Evolutionary conservation across 176 grass and related monocot genomes (phyloP), one percentile per base, ranked within the genome.

Genomic region (Pharus latifolius): DNA sequence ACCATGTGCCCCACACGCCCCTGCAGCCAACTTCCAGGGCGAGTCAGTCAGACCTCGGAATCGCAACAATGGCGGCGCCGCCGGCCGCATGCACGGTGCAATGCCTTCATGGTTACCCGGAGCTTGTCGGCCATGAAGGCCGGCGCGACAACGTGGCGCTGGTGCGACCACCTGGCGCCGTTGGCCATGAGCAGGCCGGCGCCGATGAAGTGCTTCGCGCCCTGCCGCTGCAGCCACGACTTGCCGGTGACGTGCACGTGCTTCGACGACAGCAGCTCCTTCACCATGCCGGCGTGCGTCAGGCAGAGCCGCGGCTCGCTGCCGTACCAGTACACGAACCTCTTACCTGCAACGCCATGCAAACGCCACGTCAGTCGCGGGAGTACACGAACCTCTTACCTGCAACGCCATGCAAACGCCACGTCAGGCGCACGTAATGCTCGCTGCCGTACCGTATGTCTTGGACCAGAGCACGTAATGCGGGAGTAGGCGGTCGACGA

Each of bases 241-340:
- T 84, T 83, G 24, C 93, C 94, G 1, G 84, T 80, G 11, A 67
- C 58, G 20, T 92, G 93, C 33, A 91, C 93, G 37, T 82, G 88
- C 65, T 82, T 71, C 12, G 94, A 98, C 50, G 94, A 98, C 52
- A 98, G 84, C 16, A 98, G 70, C 77, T 98, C 94, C 9, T 83
- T 88, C 65, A 93, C 91, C 89, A 93, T 90, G 47, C 78, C 81
- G 6, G 86, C 78, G 35, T 98, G 89, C 26, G 83, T 90, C 82
- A 98, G 43, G 82, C 94, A 98, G 78, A 98, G 50, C 71, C 94
- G 79, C 11, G 94, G 87, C 86, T 98, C 94, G 37, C 89, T 85
- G 13, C 94, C 94, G 49, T 98, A 98, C 81, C 86, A 98, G 74
- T 98, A 98, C 32, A 93, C 73, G 75, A 98, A 98, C 17, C 44